Evolutionary conservation across 768 basidiomycete genomes (phyloP), one percentile per base, ranked within the genome.

Genomic region (Pisolithus albus): DNA sequence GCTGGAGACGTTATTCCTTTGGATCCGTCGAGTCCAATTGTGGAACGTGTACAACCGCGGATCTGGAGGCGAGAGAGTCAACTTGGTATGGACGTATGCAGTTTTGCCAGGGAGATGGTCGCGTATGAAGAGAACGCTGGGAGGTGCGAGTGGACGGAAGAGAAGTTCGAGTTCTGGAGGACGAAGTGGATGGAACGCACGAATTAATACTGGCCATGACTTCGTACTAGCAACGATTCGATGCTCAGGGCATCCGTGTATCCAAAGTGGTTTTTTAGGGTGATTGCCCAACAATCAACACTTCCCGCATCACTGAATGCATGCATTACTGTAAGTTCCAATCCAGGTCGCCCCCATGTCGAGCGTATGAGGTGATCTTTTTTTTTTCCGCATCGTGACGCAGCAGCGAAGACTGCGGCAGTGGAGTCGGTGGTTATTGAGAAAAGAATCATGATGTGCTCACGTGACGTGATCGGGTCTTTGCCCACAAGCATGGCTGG

Each of bases 381-480:
- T 89, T 88, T 71, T 71, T 86, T 86, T 68, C 75, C 79, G 0
- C 78, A 73, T 0, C 83, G 86, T 58, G 82, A 86, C 51, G 74
- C 72, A 2, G 60, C 83, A 34, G 82, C 61, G 49, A 73, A 71
- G 51, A 83, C 84, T 47, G 83, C 78, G 38, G 61, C 5, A 71
- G 47, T 83, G 82, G 81, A 78, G 75, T 49, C 54, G 68, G 52
- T 57, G 56, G 7, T 77, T 71, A 62, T 83, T 79, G 80, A 68
- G 82, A 47, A 72, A 66, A 57, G 78, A n/a, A n/a, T n/a, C n/a
- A 81, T 57, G 82, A 82, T 60, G 59, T 80, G 62, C 26, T 26
- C 26, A 5, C 26, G 26, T 26, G 26, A 26, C 26, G 26, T 26
- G 26, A 5, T 26, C 6, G 30, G 11, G 3, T 23, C 30, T 32